A percentile compares a stretch with the other conserved stretches of the same genome.
Evolutionary conservation across 176 grass and related monocot genomes (phyloP).

Genomic region (Pontederia crassipes): DNA sequence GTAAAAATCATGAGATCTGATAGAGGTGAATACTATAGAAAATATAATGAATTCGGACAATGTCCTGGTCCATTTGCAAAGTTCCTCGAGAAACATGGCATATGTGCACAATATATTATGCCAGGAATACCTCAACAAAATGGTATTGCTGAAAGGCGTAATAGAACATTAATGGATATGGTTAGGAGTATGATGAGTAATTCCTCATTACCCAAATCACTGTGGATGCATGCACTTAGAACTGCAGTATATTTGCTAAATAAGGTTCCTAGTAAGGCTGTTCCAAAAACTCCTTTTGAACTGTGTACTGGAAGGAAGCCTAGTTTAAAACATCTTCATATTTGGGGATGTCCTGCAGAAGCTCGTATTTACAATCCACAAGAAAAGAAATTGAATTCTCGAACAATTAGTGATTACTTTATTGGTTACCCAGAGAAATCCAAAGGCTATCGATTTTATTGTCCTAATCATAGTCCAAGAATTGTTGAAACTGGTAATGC

Average conservation of each 20-base stretch:
- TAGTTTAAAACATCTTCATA: constrained; percentile 18
- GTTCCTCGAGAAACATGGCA: constrained; percentile 8
- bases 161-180: constrained; percentile 21
- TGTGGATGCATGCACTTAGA: constrained; percentile 16
- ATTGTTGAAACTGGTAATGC: too few species aligned
- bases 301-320: constrained; percentile 3
- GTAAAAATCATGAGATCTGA: constrained; percentile 23
- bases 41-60: constrained; percentile 3
- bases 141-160: constrained; percentile 9
- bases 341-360: not conserved
- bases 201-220: constrained; percentile 2
- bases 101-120: constrained; percentile 16
- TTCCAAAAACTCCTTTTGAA: constrained; percentile 23
- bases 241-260: not conserved
- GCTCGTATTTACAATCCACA: too few species aligned
- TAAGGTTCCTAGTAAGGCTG: constrained; percentile 16
- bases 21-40: constrained; percentile 22
- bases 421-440: too few species aligned
- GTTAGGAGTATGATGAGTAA: constrained; percentile 16
- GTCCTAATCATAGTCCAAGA: too few species aligned
- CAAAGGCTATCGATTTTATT: too few species aligned
- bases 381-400: too few species aligned
- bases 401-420: too few species aligned
- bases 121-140: constrained; percentile 10
- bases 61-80: constrained; percentile 21